phyloP scores from a whole-genome alignment of 2,329 filamentous ascomycete genomes.

The Sporothrix globosa region DNA sequence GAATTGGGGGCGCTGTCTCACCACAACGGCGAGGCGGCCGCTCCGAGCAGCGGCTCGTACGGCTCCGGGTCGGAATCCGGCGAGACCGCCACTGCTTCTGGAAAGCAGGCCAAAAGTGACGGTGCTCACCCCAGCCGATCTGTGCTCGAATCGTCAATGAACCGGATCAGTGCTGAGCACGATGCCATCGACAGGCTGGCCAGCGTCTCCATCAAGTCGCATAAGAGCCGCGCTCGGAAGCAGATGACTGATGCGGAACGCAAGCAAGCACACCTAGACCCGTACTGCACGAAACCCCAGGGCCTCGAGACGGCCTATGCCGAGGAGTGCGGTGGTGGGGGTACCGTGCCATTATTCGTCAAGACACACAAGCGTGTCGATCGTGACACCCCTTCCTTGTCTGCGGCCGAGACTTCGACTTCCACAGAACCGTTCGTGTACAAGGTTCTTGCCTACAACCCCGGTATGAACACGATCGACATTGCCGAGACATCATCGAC shows the following conservation, averaged over 20 bases:
- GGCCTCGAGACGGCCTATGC: constrained; percentile 54
- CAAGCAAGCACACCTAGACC: constrained; percentile 31
- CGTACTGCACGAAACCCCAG: constrained; percentile 51
- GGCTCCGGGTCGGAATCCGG: background rate
- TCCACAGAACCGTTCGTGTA: constrained; percentile 48
- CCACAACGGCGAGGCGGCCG: constrained; percentile 9
- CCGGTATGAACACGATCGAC: constrained; percentile 59
- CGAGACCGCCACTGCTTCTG: background rate
- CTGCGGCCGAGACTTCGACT: background rate
- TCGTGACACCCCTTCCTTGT: background rate
- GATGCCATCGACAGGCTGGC: constrained; percentile 42
- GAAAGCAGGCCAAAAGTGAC: constrained; percentile 22
- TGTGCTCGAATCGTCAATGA: constrained; percentile 42
- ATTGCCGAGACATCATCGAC: constrained; percentile 64
- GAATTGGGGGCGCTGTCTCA: constrained; percentile 31
- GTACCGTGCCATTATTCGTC: constrained; percentile 45
- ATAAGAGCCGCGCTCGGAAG: constrained; percentile 29
- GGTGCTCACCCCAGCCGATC: constrained; percentile 35
- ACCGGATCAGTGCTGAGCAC: constrained; percentile 39
- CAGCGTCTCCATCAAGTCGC: constrained; percentile 37
- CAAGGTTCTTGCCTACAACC: constrained; percentile 69
- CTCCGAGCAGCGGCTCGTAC: background rate
- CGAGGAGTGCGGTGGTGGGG: constrained; percentile 48
- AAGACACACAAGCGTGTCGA: constrained; percentile 38
- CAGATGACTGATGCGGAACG: constrained; percentile 27